Percentiles rank a stretch among this genome's conserved stretches.
Evolutionary conservation across 2,329 filamentous ascomycete species (phyloP).

Genomic region (Dendrostoma leiphaemia): DNA sequence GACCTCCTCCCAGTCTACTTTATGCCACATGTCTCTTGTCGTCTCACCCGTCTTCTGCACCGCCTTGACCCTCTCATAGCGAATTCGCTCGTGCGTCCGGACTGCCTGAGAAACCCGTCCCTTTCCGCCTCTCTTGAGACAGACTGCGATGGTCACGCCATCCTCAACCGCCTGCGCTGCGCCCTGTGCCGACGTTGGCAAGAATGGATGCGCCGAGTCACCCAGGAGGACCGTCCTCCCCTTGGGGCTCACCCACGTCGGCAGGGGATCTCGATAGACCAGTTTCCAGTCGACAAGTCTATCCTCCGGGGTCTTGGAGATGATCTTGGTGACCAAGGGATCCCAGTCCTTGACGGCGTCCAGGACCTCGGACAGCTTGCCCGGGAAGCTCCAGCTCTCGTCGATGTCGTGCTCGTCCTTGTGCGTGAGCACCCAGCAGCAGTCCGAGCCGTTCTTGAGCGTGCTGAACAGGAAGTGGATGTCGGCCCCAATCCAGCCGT

Average conservation of each 20-base stretch:
- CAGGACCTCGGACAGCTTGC: slow-evolving; percentile 41
- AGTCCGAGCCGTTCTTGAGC: slow-evolving; percentile 50
- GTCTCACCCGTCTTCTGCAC: slow-evolving; percentile 51
- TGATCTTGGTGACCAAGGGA: slow-evolving; percentile 37
- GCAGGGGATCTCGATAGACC: slow-evolving; percentile 27
- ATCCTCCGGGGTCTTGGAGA: slow-evolving; percentile 26
- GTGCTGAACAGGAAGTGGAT: slow-evolving; percentile 52
- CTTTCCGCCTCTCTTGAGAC: slow-evolving; percentile 35
- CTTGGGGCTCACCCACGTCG: slow-evolving; percentile 29
- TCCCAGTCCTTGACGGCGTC: slow-evolving; percentile 41
- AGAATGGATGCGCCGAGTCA: slow-evolving; percentile 39
- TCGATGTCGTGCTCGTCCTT: slow-evolving; percentile 45
- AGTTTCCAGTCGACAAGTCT: slow-evolving; percentile 24
- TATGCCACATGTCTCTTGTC: slow-evolving; percentile 53
- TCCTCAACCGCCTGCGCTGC: slow-evolving; percentile 41
- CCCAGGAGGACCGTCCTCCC: slow-evolving; percentile 34
- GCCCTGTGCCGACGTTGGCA: slow-evolving; percentile 36
- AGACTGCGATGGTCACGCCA: slow-evolving; percentile 35
- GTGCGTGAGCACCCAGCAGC: slow-evolving; percentile 53
- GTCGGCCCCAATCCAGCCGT: slow-evolving; percentile 52
- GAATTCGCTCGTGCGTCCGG: slow-evolving; percentile 41
- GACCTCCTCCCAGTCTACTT: slow-evolving; percentile 49
- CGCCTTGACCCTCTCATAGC: slow-evolving; percentile 41
- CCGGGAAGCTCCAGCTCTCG: slow-evolving; percentile 44
- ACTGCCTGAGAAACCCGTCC: slow-evolving; percentile 37